phyloP scores from a whole-genome alignment of 2,329 filamentous ascomycete genomes.

The Fusarium fracticaudum region DNA sequence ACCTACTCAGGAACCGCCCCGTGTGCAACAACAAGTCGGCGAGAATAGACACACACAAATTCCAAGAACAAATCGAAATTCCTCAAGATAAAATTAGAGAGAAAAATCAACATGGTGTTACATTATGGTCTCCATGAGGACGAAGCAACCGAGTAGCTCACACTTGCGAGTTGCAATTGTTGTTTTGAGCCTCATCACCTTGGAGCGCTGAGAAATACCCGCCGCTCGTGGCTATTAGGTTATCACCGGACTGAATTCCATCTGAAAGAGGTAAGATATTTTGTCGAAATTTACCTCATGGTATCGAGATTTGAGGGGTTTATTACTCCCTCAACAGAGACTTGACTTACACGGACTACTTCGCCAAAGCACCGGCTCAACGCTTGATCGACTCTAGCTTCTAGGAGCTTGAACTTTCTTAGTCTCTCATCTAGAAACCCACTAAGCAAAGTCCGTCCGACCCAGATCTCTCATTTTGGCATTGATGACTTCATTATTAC shows the following conservation, averaged over 20 bases:
- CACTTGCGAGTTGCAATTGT: not conserved
- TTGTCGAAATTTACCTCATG: slow-evolving; percentile 1
- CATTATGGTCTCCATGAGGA: not conserved
- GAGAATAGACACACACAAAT: not conserved
- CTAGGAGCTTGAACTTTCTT: not conserved
- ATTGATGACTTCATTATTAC: slow-evolving; percentile 23
- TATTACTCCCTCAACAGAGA: not conserved
- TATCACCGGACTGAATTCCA: not conserved
- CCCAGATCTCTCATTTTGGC: slow-evolving; percentile 4
- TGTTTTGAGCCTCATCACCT: not conserved
- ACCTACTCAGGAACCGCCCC: not conserved
- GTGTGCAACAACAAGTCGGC: not conserved
- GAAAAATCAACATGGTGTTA: not conserved
- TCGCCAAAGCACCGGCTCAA: slow-evolving; percentile 7
- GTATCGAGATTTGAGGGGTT: slow-evolving; percentile 11
- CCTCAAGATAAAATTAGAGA: not conserved
- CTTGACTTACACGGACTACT: slow-evolving; percentile 6
- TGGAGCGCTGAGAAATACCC: not conserved
- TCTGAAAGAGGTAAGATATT: not conserved
- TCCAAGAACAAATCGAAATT: not conserved
- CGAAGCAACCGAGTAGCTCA: not conserved
- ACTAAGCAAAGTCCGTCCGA: not conserved
- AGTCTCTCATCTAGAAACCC: not conserved
- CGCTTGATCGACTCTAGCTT: not conserved
- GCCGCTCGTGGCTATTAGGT: not conserved